Base-by-base conservation (phyloP, 2,329 filamentous ascomycete species). In the Fusarium sp. region DNA sequence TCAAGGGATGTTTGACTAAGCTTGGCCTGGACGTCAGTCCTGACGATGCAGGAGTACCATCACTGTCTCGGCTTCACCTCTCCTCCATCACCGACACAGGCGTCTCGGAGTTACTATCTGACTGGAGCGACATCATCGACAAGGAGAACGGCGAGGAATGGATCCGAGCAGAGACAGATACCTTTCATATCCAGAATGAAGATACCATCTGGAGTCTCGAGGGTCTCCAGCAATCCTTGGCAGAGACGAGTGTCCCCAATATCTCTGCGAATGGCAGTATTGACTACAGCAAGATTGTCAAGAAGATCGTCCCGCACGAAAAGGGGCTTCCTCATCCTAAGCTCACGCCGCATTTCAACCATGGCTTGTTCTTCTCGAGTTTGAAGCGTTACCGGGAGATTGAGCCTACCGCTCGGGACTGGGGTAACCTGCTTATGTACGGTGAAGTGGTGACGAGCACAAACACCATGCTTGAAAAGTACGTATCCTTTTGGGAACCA, bases 381-480 rank as follows among this genome's bases (percentile, higher is more conserved):
- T 83, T 98, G 11, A 80, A 82, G 24, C 81, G 87, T 26, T 96
- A 94, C 75, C 88, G 91, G 52, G 69, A 73, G 28, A 77, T 76
- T 7, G 84, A 86, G 47, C 83, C 86, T 3, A 85, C 87, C 45
- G 85, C 88, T 0, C 82, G 86, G 5, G 81, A 87, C 24, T 98
- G 96, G 83, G 96, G 96, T 6, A 87, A 89, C 50, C 82, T 87
- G 50, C 79, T 99, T 5, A 83, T 98, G 67, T 98, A 98, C 75
- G 94, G 92, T 53, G 93, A 97, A 77, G 93, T 97, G 8, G 85
- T 97, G 17, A 97, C 95, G 4, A 97, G 93, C 77, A 99, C 96
- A 28, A 97, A 95, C 79, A 97, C 94, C 0, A 83, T 98, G 7
- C 85, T 97, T 8, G 96, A 98, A 74, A 97, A 96, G 91, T 92